Percentiles rank a stretch among this genome's conserved stretches.
These are phyloP conservation scores for Macrophomina tecta DNA, from an alignment of 2,329 filamentous ascomycete genomes.

Conservation along the genomic window DNA sequence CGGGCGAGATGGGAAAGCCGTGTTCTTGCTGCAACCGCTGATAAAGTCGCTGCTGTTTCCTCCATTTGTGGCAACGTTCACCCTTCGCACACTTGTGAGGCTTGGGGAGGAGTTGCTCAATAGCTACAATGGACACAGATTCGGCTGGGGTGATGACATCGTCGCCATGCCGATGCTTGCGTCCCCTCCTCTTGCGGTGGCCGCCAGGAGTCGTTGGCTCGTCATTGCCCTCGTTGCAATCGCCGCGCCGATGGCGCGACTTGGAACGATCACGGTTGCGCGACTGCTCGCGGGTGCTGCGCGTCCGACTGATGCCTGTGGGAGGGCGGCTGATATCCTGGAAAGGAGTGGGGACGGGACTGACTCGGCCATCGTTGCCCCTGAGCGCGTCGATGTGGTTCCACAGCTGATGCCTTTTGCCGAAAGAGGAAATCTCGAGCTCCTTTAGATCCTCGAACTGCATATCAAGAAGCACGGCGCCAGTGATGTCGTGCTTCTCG, in stretches of 20 bases:
- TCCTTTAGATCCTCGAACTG: slow-evolving; percentile 89
- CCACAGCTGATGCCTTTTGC: slow-evolving; percentile 80
- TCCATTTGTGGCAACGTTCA: slow-evolving; percentile 82
- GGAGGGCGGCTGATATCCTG: slow-evolving; percentile 55
- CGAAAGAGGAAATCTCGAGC: slow-evolving; percentile 80
- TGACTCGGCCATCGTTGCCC: slow-evolving; percentile 50
- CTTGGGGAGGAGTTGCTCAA: slow-evolving; percentile 86
- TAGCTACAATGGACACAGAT: slow-evolving; percentile 88
- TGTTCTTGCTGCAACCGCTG: slow-evolving; percentile 77
- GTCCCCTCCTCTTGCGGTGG: slow-evolving; percentile 46
- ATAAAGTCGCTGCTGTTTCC: slow-evolving; percentile 78
- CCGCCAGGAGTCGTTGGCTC: slow-evolving; percentile 41
- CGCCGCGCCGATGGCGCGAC: slow-evolving; percentile 32
- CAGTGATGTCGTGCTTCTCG: slow-evolving; percentile 89
- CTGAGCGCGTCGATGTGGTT: slow-evolving; percentile 76
- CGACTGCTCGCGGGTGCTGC: slow-evolving; percentile 40
- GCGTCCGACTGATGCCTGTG: slow-evolving; percentile 38
- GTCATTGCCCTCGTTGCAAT: slow-evolving; percentile 35
- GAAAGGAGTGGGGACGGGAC: slow-evolving; percentile 54
- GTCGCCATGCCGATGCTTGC: slow-evolving; percentile 52
- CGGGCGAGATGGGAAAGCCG: slow-evolving; percentile 65
- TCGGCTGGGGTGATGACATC: slow-evolving; percentile 79
- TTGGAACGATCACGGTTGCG: slow-evolving; percentile 46
- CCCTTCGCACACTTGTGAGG: slow-evolving; percentile 85
- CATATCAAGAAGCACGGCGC: slow-evolving; percentile 83